A percentile compares a stretch with the other conserved stretches of the same genome.
phyloP scores from a whole-genome alignment of 2,329 filamentous ascomycete species.

The Camillea tinctor region DNA sequence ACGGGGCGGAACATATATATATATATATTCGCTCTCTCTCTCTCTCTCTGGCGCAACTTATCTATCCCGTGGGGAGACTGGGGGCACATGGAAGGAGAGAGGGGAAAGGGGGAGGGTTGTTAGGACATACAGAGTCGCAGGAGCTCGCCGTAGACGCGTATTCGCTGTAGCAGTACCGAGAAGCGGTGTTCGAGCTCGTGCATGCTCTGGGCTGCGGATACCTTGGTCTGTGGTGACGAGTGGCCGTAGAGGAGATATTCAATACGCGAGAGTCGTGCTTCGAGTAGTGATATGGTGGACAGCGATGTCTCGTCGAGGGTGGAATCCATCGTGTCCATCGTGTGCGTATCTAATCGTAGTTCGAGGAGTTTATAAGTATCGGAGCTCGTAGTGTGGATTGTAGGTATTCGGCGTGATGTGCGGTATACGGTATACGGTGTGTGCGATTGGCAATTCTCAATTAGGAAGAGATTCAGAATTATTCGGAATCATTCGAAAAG shows the following conservation, averaged over 20 bases:
- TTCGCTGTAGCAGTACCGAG: constrained; percentile 45
- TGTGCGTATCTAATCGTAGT: neutral
- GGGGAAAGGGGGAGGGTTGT: neutral
- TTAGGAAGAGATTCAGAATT: neutral
- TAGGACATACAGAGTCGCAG: constrained; percentile 56
- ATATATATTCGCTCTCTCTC: too few species aligned
- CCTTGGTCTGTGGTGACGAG: constrained; percentile 35
- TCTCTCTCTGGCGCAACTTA: too few species aligned
- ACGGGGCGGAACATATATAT: too few species aligned
- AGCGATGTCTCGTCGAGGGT: constrained; percentile 53
- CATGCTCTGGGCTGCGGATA: constrained; percentile 44
- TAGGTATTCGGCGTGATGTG: neutral
- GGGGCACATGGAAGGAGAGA: too few species aligned
- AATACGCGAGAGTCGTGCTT: constrained; percentile 57
- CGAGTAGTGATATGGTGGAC: constrained; percentile 55
- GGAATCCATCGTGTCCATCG: constrained; percentile 25
- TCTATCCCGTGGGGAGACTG: too few species aligned
- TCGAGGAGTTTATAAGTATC: too few species aligned
- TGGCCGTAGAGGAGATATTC: constrained; percentile 58
- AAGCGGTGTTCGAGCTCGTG: constrained; percentile 56
- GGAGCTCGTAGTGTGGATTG: neutral
- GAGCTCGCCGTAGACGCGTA: constrained; percentile 58
- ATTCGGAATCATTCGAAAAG: neutral
- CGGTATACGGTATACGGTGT: too few species aligned
- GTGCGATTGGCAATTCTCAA: neutral